These are phyloP conservation scores for Yamadazyma epiphylla DNA, from an alignment of 1,139 yeast genomes.

Conservation along the genomic window DNA sequence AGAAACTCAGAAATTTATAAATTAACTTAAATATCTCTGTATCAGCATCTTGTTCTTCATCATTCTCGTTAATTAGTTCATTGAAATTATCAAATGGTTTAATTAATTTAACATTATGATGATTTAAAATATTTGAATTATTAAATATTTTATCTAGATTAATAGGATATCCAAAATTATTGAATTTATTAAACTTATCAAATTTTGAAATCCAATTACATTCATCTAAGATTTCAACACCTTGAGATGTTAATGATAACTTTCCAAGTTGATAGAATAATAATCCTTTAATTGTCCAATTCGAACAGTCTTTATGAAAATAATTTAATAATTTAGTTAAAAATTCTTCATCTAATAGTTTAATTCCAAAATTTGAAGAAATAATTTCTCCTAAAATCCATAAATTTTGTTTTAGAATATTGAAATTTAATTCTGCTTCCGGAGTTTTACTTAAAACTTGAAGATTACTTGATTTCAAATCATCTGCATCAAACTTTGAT, in stretches of 20 bases:
- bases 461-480: constrained; percentile 5
- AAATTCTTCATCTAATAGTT: constrained; percentile 45
- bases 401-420: constrained; percentile 66
- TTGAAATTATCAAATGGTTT: constrained; percentile 6
- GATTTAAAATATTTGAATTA: constrained; percentile 1
- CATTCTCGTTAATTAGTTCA: constrained; percentile 10
- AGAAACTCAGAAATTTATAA: constrained; percentile 56
- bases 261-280: constrained; percentile 79
- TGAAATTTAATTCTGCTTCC: constrained; percentile 16
- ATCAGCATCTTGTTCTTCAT: constrained; percentile 2
- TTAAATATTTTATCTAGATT: background rate
- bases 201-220: constrained; percentile 67
- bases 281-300: constrained; percentile 68
- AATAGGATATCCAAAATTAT: constrained; percentile 5
- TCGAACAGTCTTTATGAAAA: constrained; percentile 39
- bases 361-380: constrained; percentile 63
- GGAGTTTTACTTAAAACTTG: background rate
- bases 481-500: constrained; percentile 14
- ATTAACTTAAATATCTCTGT: constrained; percentile 42
- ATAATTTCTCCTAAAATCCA: constrained; percentile 91
- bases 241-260: constrained; percentile 69
- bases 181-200: constrained; percentile 36
- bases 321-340: constrained; percentile 48
- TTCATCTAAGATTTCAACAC: constrained; percentile 83
- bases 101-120: background rate